A percentile compares a stretch with the other conserved stretches of the same genome.
Evolutionary conservation across 768 basidiomycete species (phyloP).

Genomic region (Leccinum aurantiacum): DNA sequence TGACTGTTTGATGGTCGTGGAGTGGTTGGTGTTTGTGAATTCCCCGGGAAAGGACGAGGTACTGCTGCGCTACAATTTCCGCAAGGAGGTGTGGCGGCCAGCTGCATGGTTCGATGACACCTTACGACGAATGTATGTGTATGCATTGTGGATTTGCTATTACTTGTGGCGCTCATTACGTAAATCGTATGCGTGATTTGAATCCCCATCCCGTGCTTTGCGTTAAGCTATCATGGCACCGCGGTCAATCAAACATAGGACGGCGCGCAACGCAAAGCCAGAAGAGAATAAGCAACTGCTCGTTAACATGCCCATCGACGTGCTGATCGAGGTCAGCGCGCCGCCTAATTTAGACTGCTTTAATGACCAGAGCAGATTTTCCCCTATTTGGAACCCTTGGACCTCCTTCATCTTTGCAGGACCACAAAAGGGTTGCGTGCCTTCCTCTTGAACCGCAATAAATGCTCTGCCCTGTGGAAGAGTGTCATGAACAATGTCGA

Average conservation of each 20-base stretch:
- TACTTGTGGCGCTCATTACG: too few relatives aligned
- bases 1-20: conserved; percentile 32
- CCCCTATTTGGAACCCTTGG: conserved; percentile 26
- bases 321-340: conserved; percentile 14
- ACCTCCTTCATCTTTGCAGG: conserved; percentile 34
- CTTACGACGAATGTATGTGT: too few relatives aligned
- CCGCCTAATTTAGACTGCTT: not conserved
- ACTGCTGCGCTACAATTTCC: conserved; percentile 7
- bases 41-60: conserved; percentile 3
- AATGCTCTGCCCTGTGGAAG: conserved; percentile 27
- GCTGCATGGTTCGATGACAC: too few relatives aligned
- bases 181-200: not conserved
- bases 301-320: conserved; percentile 14
- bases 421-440: conserved; percentile 30
- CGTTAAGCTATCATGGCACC: conserved; percentile 5
- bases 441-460: conserved; percentile 14
- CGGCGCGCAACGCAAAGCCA: not conserved
- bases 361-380: conserved; percentile 1
- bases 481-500: conserved; percentile 20
- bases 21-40: not conserved
- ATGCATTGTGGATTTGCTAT: too few relatives aligned
- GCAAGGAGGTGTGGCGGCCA: not conserved
- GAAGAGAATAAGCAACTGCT: not conserved
- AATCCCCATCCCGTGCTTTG: not conserved
- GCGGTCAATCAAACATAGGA: not conserved